These are phyloP conservation scores for Nitzschia sp. DNA, from an alignment of 108 stramenopile genomes.

Conservation along the genomic window DNA sequence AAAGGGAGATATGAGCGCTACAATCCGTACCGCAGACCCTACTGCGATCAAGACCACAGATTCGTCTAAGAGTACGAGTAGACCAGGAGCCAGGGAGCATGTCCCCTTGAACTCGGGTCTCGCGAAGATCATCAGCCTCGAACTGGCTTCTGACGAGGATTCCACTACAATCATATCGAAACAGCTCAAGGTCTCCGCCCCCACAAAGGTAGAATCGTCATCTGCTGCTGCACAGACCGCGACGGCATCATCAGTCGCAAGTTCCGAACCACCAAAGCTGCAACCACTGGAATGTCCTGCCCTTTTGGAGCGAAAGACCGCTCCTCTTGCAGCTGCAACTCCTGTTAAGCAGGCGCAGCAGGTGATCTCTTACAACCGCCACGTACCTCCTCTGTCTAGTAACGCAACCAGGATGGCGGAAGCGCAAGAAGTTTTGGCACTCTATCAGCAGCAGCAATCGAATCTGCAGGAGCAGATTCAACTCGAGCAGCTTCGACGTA, in stretches of 20 bases:
- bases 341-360: too few species aligned
- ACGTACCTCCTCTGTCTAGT: not conserved
- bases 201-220: too few species aligned
- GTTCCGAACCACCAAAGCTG: not conserved
- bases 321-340: not conserved
- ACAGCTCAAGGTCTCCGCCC: not conserved
- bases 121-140: constrained; percentile 13
- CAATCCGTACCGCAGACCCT: not conserved
- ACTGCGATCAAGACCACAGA: not conserved
- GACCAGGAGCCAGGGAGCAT: not conserved
- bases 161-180: not conserved
- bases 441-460: not conserved
- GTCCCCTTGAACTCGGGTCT: constrained; percentile 9
- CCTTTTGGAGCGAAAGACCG: not conserved
- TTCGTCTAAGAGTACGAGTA: not conserved
- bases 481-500: not conserved
- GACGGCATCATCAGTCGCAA: not conserved
- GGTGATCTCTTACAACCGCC: not conserved
- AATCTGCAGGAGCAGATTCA: not conserved
- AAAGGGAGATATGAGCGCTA: not conserved
- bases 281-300: not conserved
- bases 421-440: not conserved
- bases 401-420: not conserved
- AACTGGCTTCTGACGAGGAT: constrained; percentile 3
- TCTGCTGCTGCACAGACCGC: too few species aligned